Evolutionary conservation across 78 protist genomes (phyloP).

Genomic region (Dictyostelium capitatum): DNA sequence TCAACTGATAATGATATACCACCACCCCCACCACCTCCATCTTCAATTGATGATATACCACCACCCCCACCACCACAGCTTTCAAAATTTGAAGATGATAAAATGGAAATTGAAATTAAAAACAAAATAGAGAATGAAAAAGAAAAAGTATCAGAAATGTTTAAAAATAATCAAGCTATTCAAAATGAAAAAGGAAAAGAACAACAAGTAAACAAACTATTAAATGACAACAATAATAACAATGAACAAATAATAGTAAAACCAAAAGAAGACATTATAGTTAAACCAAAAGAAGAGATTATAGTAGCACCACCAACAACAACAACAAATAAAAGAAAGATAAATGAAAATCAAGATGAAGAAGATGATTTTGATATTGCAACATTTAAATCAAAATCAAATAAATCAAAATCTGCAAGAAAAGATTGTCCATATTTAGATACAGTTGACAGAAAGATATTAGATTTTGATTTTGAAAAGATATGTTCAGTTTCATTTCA

Average conservation of each 20-base stretch:
- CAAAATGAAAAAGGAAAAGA: conserved; percentile 14
- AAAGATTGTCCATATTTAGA: conserved; percentile 88
- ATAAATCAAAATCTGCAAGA: conserved; percentile 39
- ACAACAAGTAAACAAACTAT: conserved; percentile 7
- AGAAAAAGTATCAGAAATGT: conserved; percentile 11
- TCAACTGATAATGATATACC: neutral
- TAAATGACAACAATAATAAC: neutral
- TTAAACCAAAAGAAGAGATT: conserved; percentile 10
- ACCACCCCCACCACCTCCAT: neutral
- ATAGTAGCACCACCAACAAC: neutral
- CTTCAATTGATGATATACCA: neutral
- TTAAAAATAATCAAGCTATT: neutral
- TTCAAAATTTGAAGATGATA: neutral
- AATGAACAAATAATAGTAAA: neutral
- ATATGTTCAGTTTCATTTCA: conserved; percentile 92
- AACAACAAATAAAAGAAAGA: neutral
- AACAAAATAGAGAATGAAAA: neutral
- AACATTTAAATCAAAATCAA: conserved; percentile 22
- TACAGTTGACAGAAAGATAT: conserved; percentile 76
- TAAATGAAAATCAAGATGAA: neutral
- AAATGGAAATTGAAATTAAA: neutral
- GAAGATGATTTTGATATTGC: conserved; percentile 68
- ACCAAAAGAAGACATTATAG: neutral
- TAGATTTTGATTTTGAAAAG: conserved; percentile 99
- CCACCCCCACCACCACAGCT: neutral